Evolutionary conservation across 2,329 filamentous ascomycete genomes (phyloP).

Genomic region (Leptosphaerulina australis): DNA sequence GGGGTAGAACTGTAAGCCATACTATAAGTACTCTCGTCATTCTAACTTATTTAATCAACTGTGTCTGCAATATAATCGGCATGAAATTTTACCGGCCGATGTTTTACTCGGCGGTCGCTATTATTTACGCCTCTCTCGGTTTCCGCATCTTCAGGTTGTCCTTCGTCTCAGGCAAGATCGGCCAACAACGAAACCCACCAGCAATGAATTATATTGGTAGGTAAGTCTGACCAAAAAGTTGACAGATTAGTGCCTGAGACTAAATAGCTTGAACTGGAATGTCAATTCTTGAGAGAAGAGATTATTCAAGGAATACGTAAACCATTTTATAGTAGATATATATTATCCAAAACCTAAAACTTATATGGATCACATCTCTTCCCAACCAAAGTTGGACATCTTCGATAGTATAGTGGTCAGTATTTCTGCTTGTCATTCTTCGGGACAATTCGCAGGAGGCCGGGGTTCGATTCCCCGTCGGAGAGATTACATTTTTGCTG

Average conservation of each 20-base stretch:
- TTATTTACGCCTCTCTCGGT: slow-evolving; percentile 28
- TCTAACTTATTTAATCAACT: neutral
- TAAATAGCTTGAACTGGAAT: too few species aligned
- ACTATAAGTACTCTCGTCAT: neutral
- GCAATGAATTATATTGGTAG: too few species aligned
- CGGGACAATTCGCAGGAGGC: slow-evolving; percentile 15
- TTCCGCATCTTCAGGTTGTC: slow-evolving; percentile 25
- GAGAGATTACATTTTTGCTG: slow-evolving; percentile 10
- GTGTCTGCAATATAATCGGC: neutral
- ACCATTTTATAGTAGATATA: too few species aligned
- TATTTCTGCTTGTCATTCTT: slow-evolving; percentile 19
- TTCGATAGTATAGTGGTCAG: slow-evolving; percentile 21
- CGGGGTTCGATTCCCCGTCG: slow-evolving; percentile 21
- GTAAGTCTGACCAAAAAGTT: too few species aligned
- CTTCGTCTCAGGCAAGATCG: slow-evolving; percentile 15
- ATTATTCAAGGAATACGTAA: too few species aligned
- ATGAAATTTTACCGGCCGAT: slow-evolving; percentile 30
- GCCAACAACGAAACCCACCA: neutral
- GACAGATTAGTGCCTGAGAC: too few species aligned
- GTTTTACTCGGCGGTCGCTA: slow-evolving; percentile 21
- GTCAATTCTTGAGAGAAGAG: too few species aligned
- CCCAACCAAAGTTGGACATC: slow-evolving; percentile 15
- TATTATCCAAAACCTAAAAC: too few species aligned
- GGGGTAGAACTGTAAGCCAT: slow-evolving; percentile 11
- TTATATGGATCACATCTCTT: slow-evolving; percentile 10